These are phyloP conservation scores for Ophiostoma tasmaniense DNA, from an alignment of 2,329 filamentous ascomycete genomes.

Conservation along the genomic window DNA sequence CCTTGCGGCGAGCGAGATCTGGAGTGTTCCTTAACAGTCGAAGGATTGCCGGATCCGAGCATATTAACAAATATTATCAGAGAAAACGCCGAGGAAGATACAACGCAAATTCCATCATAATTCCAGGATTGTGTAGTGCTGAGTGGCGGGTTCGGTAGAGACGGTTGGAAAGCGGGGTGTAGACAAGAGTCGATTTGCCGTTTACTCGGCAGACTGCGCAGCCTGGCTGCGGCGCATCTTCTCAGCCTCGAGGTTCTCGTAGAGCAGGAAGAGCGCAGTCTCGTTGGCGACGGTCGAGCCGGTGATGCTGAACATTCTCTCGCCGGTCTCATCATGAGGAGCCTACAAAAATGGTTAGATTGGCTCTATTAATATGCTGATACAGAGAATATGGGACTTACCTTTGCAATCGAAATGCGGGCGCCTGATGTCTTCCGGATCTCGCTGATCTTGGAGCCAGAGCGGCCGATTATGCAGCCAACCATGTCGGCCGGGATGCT, in stretches of 20 bases:
- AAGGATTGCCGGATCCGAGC: slow-evolving; percentile 43
- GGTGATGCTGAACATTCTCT: slow-evolving; percentile 99
- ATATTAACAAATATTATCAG: slow-evolving; percentile 32
- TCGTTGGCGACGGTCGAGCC: slow-evolving; percentile 90
- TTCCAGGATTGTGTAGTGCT: neutral
- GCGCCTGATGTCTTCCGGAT: slow-evolving; percentile 95
- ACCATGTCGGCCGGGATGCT: slow-evolving; percentile 99
- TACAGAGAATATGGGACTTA: slow-evolving; percentile 23
- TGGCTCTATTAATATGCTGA: neutral
- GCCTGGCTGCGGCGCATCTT: slow-evolving; percentile 90
- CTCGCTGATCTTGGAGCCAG: slow-evolving; percentile 94
- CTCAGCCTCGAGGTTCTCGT: slow-evolving; percentile 97
- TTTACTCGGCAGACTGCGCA: slow-evolving; percentile 42
- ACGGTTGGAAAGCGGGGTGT: slow-evolving; percentile 15
- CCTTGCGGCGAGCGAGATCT: slow-evolving; percentile 59
- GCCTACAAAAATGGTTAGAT: slow-evolving; percentile 40
- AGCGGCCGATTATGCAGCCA: slow-evolving; percentile 95
- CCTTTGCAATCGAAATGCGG: slow-evolving; percentile 95
- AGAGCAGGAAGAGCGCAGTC: slow-evolving; percentile 88
- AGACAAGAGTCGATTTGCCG: neutral
- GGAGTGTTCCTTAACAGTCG: slow-evolving; percentile 36
- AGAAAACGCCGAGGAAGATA: slow-evolving; percentile 19
- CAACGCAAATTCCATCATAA: slow-evolving; percentile 15
- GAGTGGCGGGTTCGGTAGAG: neutral
- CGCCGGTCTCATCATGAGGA: slow-evolving; percentile 91